A percentile compares a stretch with the other conserved stretches of the same genome.
Evolutionary conservation across 1,284 basidiomycete genomes (phyloP).

Genomic region (Heterobasidion occidentale): DNA sequence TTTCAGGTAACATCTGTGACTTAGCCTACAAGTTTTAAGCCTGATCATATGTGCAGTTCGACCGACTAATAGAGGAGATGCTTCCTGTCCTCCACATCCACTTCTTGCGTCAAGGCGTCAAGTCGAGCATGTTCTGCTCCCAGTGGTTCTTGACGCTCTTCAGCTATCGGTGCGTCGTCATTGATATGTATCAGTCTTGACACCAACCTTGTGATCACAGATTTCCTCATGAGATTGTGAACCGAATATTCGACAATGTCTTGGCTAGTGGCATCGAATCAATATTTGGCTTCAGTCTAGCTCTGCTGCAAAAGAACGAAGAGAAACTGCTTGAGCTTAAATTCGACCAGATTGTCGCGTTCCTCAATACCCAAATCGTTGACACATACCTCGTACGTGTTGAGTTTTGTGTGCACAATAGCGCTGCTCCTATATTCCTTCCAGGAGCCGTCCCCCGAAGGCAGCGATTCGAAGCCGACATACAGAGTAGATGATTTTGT

Average conservation of each 20-base stretch:
- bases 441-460: conserved; percentile 12
- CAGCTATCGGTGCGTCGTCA: conserved; percentile 70
- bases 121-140: conserved; percentile 94
- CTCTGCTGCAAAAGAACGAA: conserved; percentile 85
- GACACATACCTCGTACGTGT: conserved; percentile 65
- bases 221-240: conserved; percentile 93
- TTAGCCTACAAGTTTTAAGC: background rate
- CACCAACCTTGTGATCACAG: conserved; percentile 29
- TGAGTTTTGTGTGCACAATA: background rate
- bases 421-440: background rate
- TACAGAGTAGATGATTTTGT: conserved; percentile 82
- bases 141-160: conserved; percentile 99
- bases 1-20: conserved; percentile 30
- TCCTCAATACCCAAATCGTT: conserved; percentile 76
- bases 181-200: background rate
- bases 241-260: conserved; percentile 91
- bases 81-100: conserved; percentile 89
- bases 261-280: conserved; percentile 97
- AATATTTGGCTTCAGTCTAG: conserved; percentile 91
- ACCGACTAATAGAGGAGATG: conserved; percentile 88
- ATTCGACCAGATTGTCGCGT: conserved; percentile 84
- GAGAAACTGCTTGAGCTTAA: conserved; percentile 69
- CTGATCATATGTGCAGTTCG: conserved; percentile 52
- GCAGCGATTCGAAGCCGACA: conserved; percentile 17
- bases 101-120: conserved; percentile 87